These are phyloP conservation scores for sunflower (Helianthus annuus) DNA, from an alignment of 129 eudicot species.

Conservation along the genomic window DNA sequence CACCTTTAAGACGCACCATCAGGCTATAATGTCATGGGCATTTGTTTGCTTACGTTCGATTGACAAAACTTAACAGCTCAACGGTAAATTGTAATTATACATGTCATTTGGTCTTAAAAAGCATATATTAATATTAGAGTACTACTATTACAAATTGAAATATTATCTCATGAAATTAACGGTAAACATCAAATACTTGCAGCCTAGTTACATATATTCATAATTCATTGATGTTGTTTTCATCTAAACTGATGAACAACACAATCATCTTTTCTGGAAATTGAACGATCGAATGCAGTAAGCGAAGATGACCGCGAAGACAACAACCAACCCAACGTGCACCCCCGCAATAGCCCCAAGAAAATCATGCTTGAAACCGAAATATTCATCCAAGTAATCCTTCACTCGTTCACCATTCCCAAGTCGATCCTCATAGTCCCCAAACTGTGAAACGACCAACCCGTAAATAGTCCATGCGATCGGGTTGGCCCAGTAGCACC, in stretches of 20 bases:
- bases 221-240: not conserved
- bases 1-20: too few species aligned
- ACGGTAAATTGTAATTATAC: too few species aligned
- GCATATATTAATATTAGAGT: too few species aligned
- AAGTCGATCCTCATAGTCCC: conserved; percentile 24
- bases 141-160: too few species aligned
- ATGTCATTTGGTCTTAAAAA: too few species aligned
- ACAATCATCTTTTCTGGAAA: conserved; percentile 38
- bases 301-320: conserved; percentile 42
- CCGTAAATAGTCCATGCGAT: conserved; percentile 54
- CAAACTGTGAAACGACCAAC: conserved; percentile 47
- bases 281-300: conserved; percentile 41
- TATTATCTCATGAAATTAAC: too few species aligned
- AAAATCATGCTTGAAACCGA: conserved; percentile 35
- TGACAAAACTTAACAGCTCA: too few species aligned
- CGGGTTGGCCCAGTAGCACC: conserved; percentile 51
- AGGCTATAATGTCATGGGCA: too few species aligned
- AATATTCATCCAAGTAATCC: conserved; percentile 32
- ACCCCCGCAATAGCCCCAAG: conserved; percentile 36
- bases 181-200: too few species aligned
- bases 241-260: not conserved
- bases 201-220: too few species aligned
- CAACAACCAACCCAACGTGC: conserved; percentile 28
- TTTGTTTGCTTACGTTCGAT: too few species aligned
- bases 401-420: conserved; percentile 13